Base-by-base conservation (phyloP, 306 rosid species). In the Cicer chorassanicum region DNA sequence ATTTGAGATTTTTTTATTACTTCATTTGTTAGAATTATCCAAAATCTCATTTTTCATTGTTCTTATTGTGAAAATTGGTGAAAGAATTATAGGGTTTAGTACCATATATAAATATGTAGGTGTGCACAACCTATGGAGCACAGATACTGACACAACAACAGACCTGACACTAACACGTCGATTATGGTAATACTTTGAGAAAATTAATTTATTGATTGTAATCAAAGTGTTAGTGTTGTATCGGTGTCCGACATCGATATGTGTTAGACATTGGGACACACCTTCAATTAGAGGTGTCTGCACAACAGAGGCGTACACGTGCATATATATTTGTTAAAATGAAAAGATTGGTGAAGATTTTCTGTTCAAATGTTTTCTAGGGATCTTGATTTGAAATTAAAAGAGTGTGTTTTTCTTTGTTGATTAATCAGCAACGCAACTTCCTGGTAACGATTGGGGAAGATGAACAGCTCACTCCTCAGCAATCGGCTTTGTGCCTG, bases 381-480 rank as follows among this genome's bases (percentile, higher is more conserved):
- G 11, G 48, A 38, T 77, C 29, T 66, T 66, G 55, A 56, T 48
- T 48, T 73, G 72, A 73, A 78, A 53, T 61, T 51, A 62, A 73
- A 53, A 74, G n/a, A 24, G 56, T 36, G 38, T 21, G 50, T 51
- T 70, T 66, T 83, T 71, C 18, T 74, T 6, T 67, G 38, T 77
- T 82, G 69, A 46, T 74, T 39, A 68, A 82, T 70, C 87, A 94
- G 97, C 99, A 90, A 94, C 88, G 97, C 48, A 91, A 92, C 85
- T 81, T 86, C 76, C 67, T 92, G 73, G 97, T 91, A 71, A 87
- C 95, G 8, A 65, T 94, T 60, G 98, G 98, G 81, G 95, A 87
- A 80, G 99, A 94, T 73, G 88, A 88, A 60, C 97, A 88, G 75
- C 83, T 94, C 51, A 53, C 95, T 56, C 87, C 95, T 5, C 97